Evolutionary conservation across 345 rosid genomes (phyloP).

Genomic region (Hypericum androsaemum): DNA sequence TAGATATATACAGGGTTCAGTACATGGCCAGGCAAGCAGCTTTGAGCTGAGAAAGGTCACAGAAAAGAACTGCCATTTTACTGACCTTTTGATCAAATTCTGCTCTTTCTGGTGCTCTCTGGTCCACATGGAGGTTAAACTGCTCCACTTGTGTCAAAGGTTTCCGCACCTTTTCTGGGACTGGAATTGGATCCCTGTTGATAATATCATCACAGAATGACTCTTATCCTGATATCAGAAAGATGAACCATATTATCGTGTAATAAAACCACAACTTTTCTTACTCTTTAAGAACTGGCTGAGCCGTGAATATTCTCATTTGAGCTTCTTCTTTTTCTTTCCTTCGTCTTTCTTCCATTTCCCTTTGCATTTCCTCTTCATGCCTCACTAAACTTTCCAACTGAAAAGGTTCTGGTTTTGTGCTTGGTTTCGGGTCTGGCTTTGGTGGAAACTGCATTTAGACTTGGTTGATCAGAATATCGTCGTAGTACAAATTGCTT

Average conservation of each 20-base stretch:
- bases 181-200: conserved; percentile 81
- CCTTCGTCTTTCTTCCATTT: conserved; percentile 66
- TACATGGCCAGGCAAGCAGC: neutral
- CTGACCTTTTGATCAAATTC: conserved; percentile 84
- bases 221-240: neutral
- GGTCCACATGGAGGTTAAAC: conserved; percentile 56
- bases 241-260: neutral
- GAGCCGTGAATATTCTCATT: conserved; percentile 72
- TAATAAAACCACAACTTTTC: conserved; percentile 3
- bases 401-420: conserved; percentile 77
- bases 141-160: conserved; percentile 79
- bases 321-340: conserved; percentile 64
- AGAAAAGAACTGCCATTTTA: neutral
- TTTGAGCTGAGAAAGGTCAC: neutral
- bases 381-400: conserved; percentile 79
- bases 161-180: conserved; percentile 75
- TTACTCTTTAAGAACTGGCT: conserved; percentile 68
- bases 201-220: neutral
- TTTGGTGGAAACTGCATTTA: conserved; percentile 67
- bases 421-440: conserved; percentile 76
- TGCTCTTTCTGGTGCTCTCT: conserved; percentile 70
- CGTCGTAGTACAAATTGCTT: neutral
- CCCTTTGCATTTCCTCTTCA: conserved; percentile 76
- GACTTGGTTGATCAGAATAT: neutral
- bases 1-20: too few relatives aligned